Evolutionary conservation across 148 eudicot species (phyloP), one percentile per base, ranked within the genome.

Genomic region (Linanthus parryae): DNA sequence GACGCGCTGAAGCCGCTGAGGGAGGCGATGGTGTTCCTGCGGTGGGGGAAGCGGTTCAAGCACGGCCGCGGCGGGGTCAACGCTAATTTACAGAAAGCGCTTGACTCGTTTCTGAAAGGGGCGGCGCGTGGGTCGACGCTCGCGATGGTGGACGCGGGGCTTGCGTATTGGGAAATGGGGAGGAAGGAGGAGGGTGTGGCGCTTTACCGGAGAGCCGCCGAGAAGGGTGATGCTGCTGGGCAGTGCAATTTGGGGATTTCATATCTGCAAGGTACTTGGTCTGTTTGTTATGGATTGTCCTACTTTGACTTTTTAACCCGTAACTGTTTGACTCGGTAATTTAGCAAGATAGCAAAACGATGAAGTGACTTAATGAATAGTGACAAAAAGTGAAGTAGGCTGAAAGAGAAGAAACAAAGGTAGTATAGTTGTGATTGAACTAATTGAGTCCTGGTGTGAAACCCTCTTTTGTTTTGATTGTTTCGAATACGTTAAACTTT

Each of bases 61-160:
- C 98, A 92, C 26, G 98, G 97, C 7, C 64, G 74, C 11, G 90
- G 88, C 17, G 95, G 98, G 0, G 85, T 81, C 15, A 42, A 36
- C 44, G 42, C 55, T 3, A 62, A 87, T 34, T 12, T 40, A 19
- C 53, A 69, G 4, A 84, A 77, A 65, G 98, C 98, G n/a, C 57
- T 87, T 17, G 94, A 92, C 5, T 76, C 74, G 2, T 92, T 92
- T 52, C 36, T 84, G 17, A 75, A 87, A 58, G 98, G 85, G 14
- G 96, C 84, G 12, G 81, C 87, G 3, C 83, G 79, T 3, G 98
- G 98, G 33, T 87, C 81, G 20, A 81, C 90, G 1, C 69, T 84
- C 0, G 94, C 96, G 8, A 87, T 92, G 98, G 96, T 92, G 39
- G 98, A 92, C 44, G 95, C 94, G 0, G 98, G 98, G 0, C 54